Evolutionary conservation across 176 grass and related monocot genomes (phyloP), one percentile per base, ranked within the genome.

Genomic region (Aegilops sharonensis): DNA sequence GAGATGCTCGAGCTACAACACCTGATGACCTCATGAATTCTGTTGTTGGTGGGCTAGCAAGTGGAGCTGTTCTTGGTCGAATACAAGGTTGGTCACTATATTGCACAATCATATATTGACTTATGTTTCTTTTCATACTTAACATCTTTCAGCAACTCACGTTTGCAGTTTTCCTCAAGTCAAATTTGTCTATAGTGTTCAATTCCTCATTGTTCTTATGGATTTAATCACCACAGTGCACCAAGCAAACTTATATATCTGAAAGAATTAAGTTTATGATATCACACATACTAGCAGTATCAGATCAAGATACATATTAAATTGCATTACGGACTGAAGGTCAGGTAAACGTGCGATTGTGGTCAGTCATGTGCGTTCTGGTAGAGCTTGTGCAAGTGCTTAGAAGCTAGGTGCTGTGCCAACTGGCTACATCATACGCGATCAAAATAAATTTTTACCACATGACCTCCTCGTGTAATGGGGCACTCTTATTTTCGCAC

Each of bases 1-100:
- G 94, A 90, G 97, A 99, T 96, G 97, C 94, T 84, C 90, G 94
- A 63, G 87, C 77, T 81, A 85, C 97, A 85, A 91, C 87, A 77
- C 85, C 78, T 74, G 89, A 90, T 90, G 94, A 96, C 35, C 88
- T 89, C 77, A 88, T 96, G 84, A 99, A 96, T 83, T 96, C 94
- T 64, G 70, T 90, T 66, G 87, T 96, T 86, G 97, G 97, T 15
- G 97, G 97, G 68, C 78, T 96, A 25, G 90, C 94, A 75, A 96
- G 90, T 85, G 97, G 94, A 83, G 94, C 92, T 92, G 32, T 96
- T 84, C 94, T 96, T 77, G 97, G 97, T 11, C 82, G 92, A 89
- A 70, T 99, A 89, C 97, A 99, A 94, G 97, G 97, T 95, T 92
- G 6, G 78, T 77, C 29, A 35, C 25, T 81, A 64, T 20, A 85